phyloP scores from a whole-genome alignment of 1,284 basidiomycete genomes.

The Golubevia sp. region DNA sequence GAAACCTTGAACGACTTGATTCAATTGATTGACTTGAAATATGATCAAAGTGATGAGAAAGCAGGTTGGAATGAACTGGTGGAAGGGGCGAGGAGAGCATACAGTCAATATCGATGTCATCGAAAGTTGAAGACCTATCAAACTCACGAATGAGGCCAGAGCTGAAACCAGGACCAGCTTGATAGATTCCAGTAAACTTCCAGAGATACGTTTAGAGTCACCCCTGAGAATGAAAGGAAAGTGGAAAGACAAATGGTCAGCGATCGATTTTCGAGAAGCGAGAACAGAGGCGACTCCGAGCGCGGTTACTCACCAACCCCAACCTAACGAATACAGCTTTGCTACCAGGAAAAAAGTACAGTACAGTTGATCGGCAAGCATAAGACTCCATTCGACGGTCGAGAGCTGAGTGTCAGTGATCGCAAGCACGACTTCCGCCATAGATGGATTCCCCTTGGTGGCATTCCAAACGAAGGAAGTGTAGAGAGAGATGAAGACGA shows the following conservation, averaged over 20 bases:
- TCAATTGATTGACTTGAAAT: conserved; percentile 11
- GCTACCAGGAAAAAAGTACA: conserved; percentile 14
- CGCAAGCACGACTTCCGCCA: conserved; percentile 9
- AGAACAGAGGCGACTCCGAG: too few species aligned
- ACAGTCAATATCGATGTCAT: too few species aligned
- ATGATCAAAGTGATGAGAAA: conserved; percentile 17
- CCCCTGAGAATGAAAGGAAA: too few species aligned
- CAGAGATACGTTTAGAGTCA: conserved; percentile 15
- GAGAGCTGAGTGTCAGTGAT: conserved; percentile 16
- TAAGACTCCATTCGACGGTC: conserved; percentile 15
- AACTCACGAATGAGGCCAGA: conserved; percentile 15
- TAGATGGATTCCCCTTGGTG: conserved; percentile 3
- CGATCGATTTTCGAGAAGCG: too few species aligned
- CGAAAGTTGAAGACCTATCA: too few species aligned
- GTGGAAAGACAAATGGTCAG: too few species aligned
- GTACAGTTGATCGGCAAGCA: conserved; percentile 21
- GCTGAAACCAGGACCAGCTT: conserved; percentile 14
- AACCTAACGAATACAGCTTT: conserved; percentile 20
- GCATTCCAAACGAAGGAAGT: conserved; percentile 6
- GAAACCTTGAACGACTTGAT: conserved; percentile 16
- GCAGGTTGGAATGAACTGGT: conserved; percentile 14
- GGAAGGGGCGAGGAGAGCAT: too few species aligned
- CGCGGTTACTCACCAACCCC: too few species aligned
- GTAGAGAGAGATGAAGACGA: conserved; percentile 15
- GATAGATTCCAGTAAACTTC: conserved; percentile 14